Evolutionary conservation across 192 early-diverging fungal species (phyloP), one percentile per base, ranked within the genome.

Genomic region (Backusella sp.): DNA sequence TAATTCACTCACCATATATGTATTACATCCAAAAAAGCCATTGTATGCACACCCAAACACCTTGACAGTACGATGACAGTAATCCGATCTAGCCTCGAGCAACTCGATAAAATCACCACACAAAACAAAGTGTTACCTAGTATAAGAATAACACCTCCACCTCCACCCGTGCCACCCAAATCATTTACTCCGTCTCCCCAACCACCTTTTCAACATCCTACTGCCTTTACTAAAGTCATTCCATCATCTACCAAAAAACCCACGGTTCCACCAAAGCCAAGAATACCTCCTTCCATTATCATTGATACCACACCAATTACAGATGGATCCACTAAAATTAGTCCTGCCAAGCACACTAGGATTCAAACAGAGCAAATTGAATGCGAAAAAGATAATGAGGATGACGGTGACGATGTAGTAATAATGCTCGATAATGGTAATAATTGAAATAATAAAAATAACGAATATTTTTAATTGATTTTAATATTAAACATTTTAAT

Each of bases 181-280:
- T 23, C 28, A 11, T 23, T 28, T 14, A 23, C 56, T 28, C 23
- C 56, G 0, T 23, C 23, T 28, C 56, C 8, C 3, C 52, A 19
- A 8, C 21, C 53, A 21, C 23, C 56, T 26, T 9, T 9, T 3
- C 21, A 28, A 4, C 23, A 26, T 28, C 56, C 23, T 28, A 26
- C 26, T 26, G 56, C 56, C 28, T 62, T 28, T 26, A 62, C 56
- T 12, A 62, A 14, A 12, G 26, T 62, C 1, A 4, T 3, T 26
- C 80, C 34, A 73, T 44, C n/a, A 26, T 34, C 41, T 66, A 69
- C 30, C 62, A 72, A 70, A 32, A 56, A 66, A 19, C 74, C 28
- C 52, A 68, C 79, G 11, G 71, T 88, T 72, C 87, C 85, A 37
- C 87, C 85, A 49, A 88, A 86, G 77, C 84, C 86, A 6, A 82